Conservation (phyloP, 2,329 filamentous ascomycete genomes). For the Colletotrichum sp. region DNA sequence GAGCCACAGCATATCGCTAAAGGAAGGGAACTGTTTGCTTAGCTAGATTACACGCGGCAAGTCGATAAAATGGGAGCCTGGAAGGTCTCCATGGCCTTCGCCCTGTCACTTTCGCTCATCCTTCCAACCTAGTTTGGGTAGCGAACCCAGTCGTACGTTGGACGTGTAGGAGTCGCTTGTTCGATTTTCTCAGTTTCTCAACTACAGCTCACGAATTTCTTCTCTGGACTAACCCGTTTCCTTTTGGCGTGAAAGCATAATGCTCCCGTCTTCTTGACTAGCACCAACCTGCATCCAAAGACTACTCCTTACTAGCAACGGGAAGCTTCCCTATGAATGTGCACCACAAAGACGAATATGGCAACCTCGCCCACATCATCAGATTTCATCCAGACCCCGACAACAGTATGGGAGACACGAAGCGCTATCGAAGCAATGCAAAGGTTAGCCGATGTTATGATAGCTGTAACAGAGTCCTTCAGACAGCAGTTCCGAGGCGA, state of each 20-base stretch:
- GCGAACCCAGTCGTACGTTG: neutral
- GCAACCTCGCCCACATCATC: neutral
- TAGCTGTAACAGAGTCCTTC: conserved; percentile 12
- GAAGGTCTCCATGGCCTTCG: neutral
- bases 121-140: neutral
- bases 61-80: neutral
- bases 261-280: neutral
- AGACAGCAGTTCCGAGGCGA: neutral
- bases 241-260: neutral
- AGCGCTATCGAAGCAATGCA: neutral
- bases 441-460: conserved; percentile 3
- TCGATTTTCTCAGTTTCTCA: neutral
- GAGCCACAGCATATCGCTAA: neutral
- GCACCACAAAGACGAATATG: neutral
- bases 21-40: neutral
- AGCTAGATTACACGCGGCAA: neutral
- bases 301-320: neutral
- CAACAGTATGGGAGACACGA: conserved; percentile 3
- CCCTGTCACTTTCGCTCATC: neutral
- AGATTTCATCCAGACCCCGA: neutral
- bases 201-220: neutral
- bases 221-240: neutral
- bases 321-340: neutral
- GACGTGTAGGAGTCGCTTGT: neutral
- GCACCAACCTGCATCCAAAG: neutral